These are phyloP conservation scores for Groenewaldozyma auringiensis DNA, from an alignment of 1,139 yeast genomes.

Conservation along the genomic window DNA sequence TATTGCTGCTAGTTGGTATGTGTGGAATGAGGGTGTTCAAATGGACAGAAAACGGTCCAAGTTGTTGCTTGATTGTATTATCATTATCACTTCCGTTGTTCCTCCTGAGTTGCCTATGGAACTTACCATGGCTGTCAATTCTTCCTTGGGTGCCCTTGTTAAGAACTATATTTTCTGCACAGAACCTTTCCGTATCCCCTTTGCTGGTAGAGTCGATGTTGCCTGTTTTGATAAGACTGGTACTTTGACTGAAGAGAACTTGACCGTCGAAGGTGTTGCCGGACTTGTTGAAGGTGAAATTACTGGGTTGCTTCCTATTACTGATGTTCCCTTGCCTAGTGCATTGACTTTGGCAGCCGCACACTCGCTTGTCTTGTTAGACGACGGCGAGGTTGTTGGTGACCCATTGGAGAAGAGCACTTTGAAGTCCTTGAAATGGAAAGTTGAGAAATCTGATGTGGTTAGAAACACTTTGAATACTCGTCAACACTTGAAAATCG, in stretches of 20 bases:
- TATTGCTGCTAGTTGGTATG: constrained; percentile 94
- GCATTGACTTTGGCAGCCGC: constrained; percentile 83
- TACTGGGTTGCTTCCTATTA: constrained; percentile 51
- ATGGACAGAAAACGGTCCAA: constrained; percentile 95
- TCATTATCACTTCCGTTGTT: constrained; percentile 93
- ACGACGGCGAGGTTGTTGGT: constrained; percentile 96
- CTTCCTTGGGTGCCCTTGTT: constrained; percentile 78
- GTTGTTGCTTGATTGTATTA: constrained; percentile 87
- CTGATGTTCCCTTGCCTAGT: constrained; percentile 57
- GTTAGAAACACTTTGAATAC: constrained; percentile 20
- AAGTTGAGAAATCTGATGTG: constrained; percentile 62
- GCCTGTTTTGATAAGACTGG: constrained; percentile 99
- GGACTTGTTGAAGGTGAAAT: constrained; percentile 53
- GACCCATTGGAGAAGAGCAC: constrained; percentile 99
- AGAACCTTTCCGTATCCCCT: constrained; percentile 96
- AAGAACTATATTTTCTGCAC: constrained; percentile 92
- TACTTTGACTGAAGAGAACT: constrained; percentile 93
- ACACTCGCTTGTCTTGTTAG: constrained; percentile 87
- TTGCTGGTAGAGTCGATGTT: constrained; percentile 96
- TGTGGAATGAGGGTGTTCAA: constrained; percentile 95
- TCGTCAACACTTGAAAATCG: constrained; percentile 51
- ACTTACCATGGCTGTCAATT: constrained; percentile 94
- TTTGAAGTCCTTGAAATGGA: constrained; percentile 80
- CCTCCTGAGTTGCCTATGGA: constrained; percentile 99
- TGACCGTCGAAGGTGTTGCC: constrained; percentile 93